A percentile compares a stretch with the other conserved stretches of the same genome.
Evolutionary conservation across 805 yeast genomes (phyloP).

Genomic region (Candida jianshihensis): DNA sequence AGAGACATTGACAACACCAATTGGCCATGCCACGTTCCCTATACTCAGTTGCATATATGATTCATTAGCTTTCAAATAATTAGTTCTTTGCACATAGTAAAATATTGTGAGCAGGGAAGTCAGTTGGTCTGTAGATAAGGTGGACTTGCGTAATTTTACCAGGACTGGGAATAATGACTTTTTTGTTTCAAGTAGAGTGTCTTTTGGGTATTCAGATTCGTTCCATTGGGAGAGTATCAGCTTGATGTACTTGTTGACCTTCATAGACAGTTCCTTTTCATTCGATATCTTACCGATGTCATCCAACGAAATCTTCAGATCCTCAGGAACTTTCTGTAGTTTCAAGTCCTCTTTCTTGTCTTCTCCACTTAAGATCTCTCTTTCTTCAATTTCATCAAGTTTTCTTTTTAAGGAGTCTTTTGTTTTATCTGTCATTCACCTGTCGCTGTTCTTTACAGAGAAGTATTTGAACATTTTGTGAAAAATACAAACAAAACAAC

Average conservation of each 20-base stretch:
- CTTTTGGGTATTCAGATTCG: constrained; percentile 16
- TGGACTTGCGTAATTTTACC: constrained; percentile 41
- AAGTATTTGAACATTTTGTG: background rate
- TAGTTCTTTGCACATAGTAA: constrained; percentile 48
- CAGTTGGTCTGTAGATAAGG: constrained; percentile 33
- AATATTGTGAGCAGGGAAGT: constrained; percentile 54
- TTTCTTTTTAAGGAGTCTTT: background rate
- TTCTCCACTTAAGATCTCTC: background rate
- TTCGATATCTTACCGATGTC: constrained; percentile 9
- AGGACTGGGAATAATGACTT: constrained; percentile 44
- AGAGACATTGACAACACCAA: constrained; percentile 74
- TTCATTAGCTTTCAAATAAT: constrained; percentile 51
- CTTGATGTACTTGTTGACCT: constrained; percentile 24
- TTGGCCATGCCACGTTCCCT: constrained; percentile 91
- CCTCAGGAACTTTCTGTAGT: constrained; percentile 5
- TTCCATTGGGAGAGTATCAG: constrained; percentile 32
- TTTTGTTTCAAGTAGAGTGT: constrained; percentile 39
- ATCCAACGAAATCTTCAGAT: constrained; percentile 10
- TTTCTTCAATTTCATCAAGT: background rate
- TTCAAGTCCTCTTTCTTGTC: background rate
- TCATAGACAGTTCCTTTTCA: constrained; percentile 12
- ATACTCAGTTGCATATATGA: constrained; percentile 69
- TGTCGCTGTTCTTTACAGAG: too few species aligned
- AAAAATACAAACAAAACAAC: background rate
- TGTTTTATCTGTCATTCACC: background rate